Evolutionary conservation across 2,329 filamentous ascomycete genomes (phyloP), one percentile per base, ranked within the genome.

Genomic region (Aspergillus tanneri): DNA sequence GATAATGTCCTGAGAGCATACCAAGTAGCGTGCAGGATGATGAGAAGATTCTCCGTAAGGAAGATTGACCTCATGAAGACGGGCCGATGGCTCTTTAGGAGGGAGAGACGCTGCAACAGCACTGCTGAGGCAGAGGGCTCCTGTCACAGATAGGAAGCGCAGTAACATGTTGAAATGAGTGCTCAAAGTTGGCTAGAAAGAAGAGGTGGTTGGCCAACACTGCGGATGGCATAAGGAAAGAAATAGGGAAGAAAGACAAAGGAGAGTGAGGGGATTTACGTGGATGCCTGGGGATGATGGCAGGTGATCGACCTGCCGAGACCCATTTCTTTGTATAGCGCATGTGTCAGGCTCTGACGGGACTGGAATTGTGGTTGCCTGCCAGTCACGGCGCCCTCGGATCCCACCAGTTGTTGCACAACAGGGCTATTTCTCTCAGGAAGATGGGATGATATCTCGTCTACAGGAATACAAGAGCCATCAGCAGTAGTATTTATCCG

Each of bases 61-160:
- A 10, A 60, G 40, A 35, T 53, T 53, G 28, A 56, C 47, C 19
- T 49, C 37, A 39, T 53, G 50, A 19, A 45, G 28, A 11, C 46
- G 27, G 28, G n/a, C 49, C 14, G 25, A 38, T 25, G n/a, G 23
- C 22, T 43, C 34, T 19, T n/a, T 21, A 21, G 14, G 19, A 18
- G 36, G 43, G 7, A 39, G 32, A 21, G 47, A 50, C 4, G 39
- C 23, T 8, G 49, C 53, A 30, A 49, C 43, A 25, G 41, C 42
- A 36, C 49, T 47, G 43, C 39, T 41, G n/a, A 57, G 42, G 21
- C 18, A 47, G 37, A 59, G 38, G 3, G 49, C 34, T 6, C 36
- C 39, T 21, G 49, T 38, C 14, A 51, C n/a, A 4, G 47, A 53
- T n/a, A 57, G 39, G 21, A 49, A 47, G n/a, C 46, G 53, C 25